Evolutionary conservation across 2,329 filamentous ascomycete species (phyloP).

Genomic region (Dryadomyces quercivorus): DNA sequence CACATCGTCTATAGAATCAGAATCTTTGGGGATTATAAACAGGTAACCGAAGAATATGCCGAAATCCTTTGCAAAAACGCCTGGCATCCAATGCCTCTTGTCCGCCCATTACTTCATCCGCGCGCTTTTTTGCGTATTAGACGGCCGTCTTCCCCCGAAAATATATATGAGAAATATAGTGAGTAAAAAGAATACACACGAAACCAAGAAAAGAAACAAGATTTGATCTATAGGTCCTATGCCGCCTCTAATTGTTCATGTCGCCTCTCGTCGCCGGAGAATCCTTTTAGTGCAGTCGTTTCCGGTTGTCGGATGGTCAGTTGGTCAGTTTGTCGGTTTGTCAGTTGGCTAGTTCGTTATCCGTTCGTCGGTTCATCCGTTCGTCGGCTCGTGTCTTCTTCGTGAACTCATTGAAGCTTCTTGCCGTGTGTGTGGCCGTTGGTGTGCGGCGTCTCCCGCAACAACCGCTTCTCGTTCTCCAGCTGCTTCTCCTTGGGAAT

Average conservation of each 20-base stretch:
- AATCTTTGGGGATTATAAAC: neutral
- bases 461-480: conserved; percentile 35
- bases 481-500: conserved; percentile 55
- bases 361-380: too few relatives aligned
- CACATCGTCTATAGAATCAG: neutral
- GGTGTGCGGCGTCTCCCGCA: conserved; percentile 15
- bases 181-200: neutral
- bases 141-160: neutral
- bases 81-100: neutral
- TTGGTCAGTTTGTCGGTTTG: too few relatives aligned
- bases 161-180: neutral
- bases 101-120: neutral
- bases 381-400: too few relatives aligned
- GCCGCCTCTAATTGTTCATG: neutral
- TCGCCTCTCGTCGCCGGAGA: too few relatives aligned
- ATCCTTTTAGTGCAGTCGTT: too few relatives aligned
- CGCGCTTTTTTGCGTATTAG: neutral
- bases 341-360: too few relatives aligned
- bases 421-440: conserved; percentile 16
- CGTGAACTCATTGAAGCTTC: neutral
- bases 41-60: neutral
- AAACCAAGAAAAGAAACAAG: neutral
- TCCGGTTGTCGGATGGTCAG: too few relatives aligned
- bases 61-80: neutral
- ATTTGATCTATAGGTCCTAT: neutral